Evolutionary conservation across 2,329 filamentous ascomycete species (phyloP), one percentile per base, ranked within the genome.

Genomic region (Sphaerulina populicola): DNA sequence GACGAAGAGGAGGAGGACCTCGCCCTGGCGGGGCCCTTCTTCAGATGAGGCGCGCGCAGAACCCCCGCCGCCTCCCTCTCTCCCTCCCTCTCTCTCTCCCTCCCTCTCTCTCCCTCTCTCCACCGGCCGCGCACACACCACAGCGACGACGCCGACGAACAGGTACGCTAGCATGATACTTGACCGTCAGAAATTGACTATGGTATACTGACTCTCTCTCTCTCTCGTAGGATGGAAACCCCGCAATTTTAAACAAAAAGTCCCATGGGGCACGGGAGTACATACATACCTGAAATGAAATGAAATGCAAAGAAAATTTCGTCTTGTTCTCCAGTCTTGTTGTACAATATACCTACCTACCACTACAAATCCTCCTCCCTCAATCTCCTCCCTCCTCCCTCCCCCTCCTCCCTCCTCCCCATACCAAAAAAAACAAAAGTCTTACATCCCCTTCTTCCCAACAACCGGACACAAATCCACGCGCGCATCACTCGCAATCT

Each of bases 391-490:
- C n/a, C n/a, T n/a, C n/a, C 21, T 23, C 21, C 6, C 21, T 23
- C 21, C 6, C 21, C 21, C 21, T 23, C 21, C n/a, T 23, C 21
- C 6, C 21, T 23, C 21, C 21, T 6, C 21, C 21, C 3, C 21
- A 23, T 3, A 23, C 21, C 21, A 23, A 23, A 23, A 6, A 9
- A 11, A 40, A 8, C n/a, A n/a, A 15, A 41, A 40, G 37, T 37
- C 29, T 21, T 45, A 15, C 23, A 43, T 18, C 18, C 18, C 18
- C 15, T 54, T 56, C 15, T 54, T 56, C 11, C 69, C 69, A 18
- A 68, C 70, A 47, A 74, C 71, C 8, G 71, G 71, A 56, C 71
- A 74, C 44, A 71, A 68, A 8, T 63, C 60, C 1, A 62, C 69
- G 15, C 67, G 56, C n/a, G 63, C 64, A 12, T 68, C 67, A 4